These are phyloP conservation scores for Plenodomus lindquistii DNA, from an alignment of 2,329 filamentous ascomycete genomes.

Conservation along the genomic window DNA sequence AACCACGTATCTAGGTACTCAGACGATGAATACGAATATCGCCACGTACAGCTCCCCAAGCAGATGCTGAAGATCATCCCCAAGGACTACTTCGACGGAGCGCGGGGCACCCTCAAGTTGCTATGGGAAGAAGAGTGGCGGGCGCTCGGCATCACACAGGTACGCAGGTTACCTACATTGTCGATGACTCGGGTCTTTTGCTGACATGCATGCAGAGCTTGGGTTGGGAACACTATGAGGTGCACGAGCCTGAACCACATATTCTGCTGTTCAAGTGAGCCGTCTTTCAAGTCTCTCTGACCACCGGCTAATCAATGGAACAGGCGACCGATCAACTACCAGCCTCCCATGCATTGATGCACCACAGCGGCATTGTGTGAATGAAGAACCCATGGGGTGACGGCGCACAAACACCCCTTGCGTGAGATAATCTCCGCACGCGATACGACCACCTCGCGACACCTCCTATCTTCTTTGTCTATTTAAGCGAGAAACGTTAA, in stretches of 20 bases:
- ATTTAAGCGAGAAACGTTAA: constrained; percentile 39
- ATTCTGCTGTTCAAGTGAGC: constrained; percentile 97
- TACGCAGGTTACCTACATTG: constrained; percentile 45
- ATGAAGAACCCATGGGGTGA: neutral
- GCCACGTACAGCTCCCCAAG: constrained; percentile 96
- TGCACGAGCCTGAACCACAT: constrained; percentile 97
- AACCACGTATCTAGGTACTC: constrained; percentile 70
- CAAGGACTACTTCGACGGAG: constrained; percentile 86
- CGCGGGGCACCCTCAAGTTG: constrained; percentile 90
- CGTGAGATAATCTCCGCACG: constrained; percentile 8
- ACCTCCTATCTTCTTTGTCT: constrained; percentile 33
- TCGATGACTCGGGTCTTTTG: neutral
- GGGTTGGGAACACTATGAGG: constrained; percentile 99
- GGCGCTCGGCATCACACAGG: constrained; percentile 94
- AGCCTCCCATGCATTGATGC: constrained; percentile 61
- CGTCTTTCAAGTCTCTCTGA: constrained; percentile 1
- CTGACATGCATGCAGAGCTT: constrained; percentile 68
- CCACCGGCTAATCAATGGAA: neutral
- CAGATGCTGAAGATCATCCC: constrained; percentile 98
- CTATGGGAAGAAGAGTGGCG: constrained; percentile 99
- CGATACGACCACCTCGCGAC: constrained; percentile 20
- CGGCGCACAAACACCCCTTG: neutral
- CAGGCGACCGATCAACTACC: constrained; percentile 84
- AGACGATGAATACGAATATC: constrained; percentile 92
- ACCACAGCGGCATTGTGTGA: neutral